A percentile compares a stretch with the other conserved stretches of the same genome.
Evolutionary conservation across 2,329 filamentous ascomycete species (phyloP).

Genomic region (Aspergillus aculeatinus): DNA sequence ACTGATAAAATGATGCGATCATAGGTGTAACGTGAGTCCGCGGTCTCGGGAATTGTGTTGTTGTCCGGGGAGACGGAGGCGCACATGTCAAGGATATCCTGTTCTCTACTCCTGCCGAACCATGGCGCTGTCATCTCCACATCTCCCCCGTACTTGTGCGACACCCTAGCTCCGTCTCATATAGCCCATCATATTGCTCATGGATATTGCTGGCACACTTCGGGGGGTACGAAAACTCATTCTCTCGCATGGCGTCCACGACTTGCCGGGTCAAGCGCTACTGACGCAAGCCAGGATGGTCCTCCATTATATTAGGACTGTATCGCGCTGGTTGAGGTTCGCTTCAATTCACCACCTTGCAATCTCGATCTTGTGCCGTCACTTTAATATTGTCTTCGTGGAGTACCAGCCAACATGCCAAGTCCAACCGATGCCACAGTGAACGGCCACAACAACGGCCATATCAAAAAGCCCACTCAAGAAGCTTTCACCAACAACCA

Average conservation of each 20-base stretch:
- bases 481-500: conserved; percentile 12
- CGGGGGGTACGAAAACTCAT: not conserved
- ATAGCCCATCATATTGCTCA: not conserved
- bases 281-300: not conserved
- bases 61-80: not conserved
- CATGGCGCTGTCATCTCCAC: not conserved
- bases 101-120: not conserved
- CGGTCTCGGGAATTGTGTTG: not conserved
- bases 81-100: not conserved
- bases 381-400: not conserved
- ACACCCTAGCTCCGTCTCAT: not conserved
- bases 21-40: not conserved
- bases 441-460: not conserved
- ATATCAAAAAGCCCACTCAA: not conserved
- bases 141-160: not conserved
- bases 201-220: not conserved
- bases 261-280: not conserved
- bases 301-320: not conserved
- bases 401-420: not conserved
- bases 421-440: not conserved
- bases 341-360: not conserved
- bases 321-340: too few species aligned
- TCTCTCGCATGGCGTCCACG: not conserved
- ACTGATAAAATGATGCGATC: not conserved
- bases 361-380: not conserved